A percentile compares a stretch with the other conserved stretches of the same genome.
phyloP scores from a whole-genome alignment of 306 rosid genomes.

The Ceratonia siliqua region DNA sequence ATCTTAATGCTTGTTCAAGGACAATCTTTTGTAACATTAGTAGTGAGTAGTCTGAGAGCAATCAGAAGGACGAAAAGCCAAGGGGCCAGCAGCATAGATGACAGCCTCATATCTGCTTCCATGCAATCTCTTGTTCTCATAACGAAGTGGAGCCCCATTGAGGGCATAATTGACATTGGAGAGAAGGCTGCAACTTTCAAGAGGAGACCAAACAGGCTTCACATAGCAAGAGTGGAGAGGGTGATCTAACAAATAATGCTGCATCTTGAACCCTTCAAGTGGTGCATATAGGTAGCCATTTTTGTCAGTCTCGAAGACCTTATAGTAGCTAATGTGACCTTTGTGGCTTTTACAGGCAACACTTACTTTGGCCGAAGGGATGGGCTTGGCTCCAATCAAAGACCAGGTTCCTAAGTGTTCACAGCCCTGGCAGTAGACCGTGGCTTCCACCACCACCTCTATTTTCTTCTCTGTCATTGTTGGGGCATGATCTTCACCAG shows the following conservation, averaged over 20 bases:
- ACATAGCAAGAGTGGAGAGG: constrained; percentile 82
- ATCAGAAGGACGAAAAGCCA: constrained; percentile 76
- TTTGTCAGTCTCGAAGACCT: constrained; percentile 63
- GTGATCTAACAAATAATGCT: constrained; percentile 59
- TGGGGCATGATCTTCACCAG: constrained; percentile 26
- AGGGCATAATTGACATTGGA: constrained; percentile 76
- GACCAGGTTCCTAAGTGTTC: constrained; percentile 72
- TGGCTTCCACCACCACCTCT: constrained; percentile 71
- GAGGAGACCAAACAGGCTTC: constrained; percentile 77
- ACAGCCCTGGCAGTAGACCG: constrained; percentile 87
- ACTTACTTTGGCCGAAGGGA: constrained; percentile 74
- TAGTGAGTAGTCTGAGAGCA: constrained; percentile 50
- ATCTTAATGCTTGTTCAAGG: not conserved
- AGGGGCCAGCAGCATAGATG: constrained; percentile 79
- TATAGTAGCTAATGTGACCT: constrained; percentile 70
- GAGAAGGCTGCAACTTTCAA: constrained; percentile 56
- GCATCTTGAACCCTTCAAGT: constrained; percentile 67
- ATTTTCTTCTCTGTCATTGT: constrained; percentile 40
- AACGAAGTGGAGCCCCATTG: constrained; percentile 71
- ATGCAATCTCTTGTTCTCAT: constrained; percentile 55
- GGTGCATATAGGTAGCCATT: constrained; percentile 75
- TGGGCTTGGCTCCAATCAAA: constrained; percentile 63
- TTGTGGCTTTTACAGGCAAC: constrained; percentile 74
- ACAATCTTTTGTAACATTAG: constrained; percentile 9
- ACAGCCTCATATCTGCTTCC: constrained; percentile 71